These are phyloP conservation scores for Trichothecium sympodiale DNA, from an alignment of 2,329 filamentous ascomycete species.

Conservation along the genomic window DNA sequence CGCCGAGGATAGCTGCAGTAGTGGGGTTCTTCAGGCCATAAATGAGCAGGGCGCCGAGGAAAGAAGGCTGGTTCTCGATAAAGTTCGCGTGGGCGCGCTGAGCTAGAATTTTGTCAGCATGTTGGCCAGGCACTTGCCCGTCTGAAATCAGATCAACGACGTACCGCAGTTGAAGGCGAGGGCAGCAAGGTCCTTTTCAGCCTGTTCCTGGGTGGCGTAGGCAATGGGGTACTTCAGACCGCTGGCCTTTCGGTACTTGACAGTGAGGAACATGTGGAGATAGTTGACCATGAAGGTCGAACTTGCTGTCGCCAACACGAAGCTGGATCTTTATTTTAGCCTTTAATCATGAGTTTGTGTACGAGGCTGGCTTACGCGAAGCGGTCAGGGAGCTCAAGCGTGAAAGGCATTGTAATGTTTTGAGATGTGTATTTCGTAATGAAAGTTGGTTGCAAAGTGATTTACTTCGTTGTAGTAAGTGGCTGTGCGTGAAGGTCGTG, in stretches of 20 bases:
- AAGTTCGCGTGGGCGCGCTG: conserved; percentile 55
- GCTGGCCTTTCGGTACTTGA: conserved; percentile 36
- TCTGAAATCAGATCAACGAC: too few relatives aligned
- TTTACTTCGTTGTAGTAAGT: too few relatives aligned
- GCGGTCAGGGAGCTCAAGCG: conserved; percentile 33
- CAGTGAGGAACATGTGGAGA: conserved; percentile 37
- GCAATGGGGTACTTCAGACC: conserved; percentile 44
- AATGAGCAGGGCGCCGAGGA: conserved; percentile 41
- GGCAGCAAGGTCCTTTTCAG: conserved; percentile 41
- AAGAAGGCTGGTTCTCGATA: conserved; percentile 46
- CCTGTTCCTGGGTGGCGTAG: conserved; percentile 44
- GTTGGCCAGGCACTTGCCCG: too few relatives aligned
- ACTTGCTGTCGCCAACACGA: conserved; percentile 47
- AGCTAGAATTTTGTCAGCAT: conserved; percentile 19
- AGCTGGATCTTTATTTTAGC: conserved; percentile 28
- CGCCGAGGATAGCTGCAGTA: conserved; percentile 36
- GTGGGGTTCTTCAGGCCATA: conserved; percentile 44
- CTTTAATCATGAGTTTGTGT: neutral
- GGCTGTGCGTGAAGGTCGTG: too few relatives aligned
- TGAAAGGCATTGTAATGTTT: conserved; percentile 27
- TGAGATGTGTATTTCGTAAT: conserved; percentile 2
- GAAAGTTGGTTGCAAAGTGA: neutral
- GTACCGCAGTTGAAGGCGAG: conserved; percentile 52
- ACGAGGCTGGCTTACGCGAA: conserved; percentile 33
- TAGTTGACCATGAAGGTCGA: conserved; percentile 47